These are phyloP conservation scores for Amanita pallidorosea DNA, from an alignment of 768 basidiomycete species.

Conservation along the genomic window DNA sequence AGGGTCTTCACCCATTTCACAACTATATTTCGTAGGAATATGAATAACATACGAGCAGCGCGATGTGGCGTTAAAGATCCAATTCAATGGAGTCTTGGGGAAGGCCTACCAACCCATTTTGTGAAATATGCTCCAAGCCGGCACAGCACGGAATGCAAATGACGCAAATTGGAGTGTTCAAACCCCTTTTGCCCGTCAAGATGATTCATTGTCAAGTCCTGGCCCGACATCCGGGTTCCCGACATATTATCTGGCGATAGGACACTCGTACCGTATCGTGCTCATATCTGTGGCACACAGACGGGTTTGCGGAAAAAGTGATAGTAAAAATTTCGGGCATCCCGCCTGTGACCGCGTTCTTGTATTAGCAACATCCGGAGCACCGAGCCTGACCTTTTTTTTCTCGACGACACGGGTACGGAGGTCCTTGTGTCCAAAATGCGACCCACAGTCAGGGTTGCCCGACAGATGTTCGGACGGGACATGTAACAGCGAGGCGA, in stretches of 20 bases:
- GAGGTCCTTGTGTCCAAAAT: background rate
- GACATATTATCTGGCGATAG: background rate
- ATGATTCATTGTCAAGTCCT: background rate
- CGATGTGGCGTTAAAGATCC: background rate
- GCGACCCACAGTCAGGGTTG: background rate
- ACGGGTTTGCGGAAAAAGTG: background rate
- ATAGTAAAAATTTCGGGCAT: background rate
- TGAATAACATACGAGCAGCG: background rate
- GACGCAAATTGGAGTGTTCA: background rate
- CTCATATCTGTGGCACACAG: background rate
- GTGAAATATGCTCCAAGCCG: background rate
- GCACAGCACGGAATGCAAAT: background rate
- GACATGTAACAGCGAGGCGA: constrained; percentile 1
- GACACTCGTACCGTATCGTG: background rate
- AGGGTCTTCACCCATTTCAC: background rate
- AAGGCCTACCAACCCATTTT: background rate
- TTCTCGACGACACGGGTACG: background rate
- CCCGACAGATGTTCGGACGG: background rate
- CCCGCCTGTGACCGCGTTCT: background rate
- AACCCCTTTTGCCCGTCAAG: background rate
- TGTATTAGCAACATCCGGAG: background rate
- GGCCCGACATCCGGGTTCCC: background rate
- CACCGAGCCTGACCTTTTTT: background rate
- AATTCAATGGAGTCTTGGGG: background rate
- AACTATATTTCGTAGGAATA: background rate